phyloP scores from a whole-genome alignment of 176 grass and related monocot species.

The Oropetium thomaeum region DNA sequence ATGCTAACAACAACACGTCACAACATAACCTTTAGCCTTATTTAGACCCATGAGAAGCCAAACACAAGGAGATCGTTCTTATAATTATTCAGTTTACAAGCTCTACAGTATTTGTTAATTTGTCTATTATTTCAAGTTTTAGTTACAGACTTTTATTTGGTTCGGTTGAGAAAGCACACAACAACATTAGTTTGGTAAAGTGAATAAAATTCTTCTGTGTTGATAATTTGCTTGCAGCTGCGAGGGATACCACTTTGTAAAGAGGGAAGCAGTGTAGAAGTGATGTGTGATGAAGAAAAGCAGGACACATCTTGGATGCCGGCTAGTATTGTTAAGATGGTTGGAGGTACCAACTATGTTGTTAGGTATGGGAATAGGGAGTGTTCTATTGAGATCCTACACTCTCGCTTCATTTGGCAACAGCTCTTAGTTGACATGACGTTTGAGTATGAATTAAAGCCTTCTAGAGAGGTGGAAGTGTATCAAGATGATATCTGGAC shows the following conservation, averaged over 20 bases:
- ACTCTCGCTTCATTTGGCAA: conserved; percentile 19
- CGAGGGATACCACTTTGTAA: conserved; percentile 20
- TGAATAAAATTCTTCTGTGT: neutral
- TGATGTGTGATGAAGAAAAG: conserved; percentile 24
- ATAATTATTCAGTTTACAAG: neutral
- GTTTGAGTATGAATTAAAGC: conserved; percentile 14
- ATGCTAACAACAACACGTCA: neutral
- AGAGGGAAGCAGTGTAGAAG: conserved; percentile 30
- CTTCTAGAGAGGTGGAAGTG: conserved; percentile 31
- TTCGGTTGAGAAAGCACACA: neutral
- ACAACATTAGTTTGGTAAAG: neutral
- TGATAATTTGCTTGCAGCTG: conserved; percentile 24
- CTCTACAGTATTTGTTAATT: neutral
- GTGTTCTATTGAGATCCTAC: conserved; percentile 10
- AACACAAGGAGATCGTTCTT: neutral
- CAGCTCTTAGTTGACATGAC: conserved; percentile 1
- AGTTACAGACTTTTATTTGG: neutral
- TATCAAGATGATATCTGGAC: conserved; percentile 26
- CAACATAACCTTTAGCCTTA: neutral
- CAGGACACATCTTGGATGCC: conserved; percentile 13
- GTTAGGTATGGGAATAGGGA: neutral
- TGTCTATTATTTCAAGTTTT: neutral
- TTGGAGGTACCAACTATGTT: conserved; percentile 11
- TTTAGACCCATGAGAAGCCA: neutral
- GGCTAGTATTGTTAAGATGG: conserved; percentile 36